These are phyloP conservation scores for Sphagnurus paluster DNA, from an alignment of 1,284 basidiomycete species.

Conservation along the genomic window DNA sequence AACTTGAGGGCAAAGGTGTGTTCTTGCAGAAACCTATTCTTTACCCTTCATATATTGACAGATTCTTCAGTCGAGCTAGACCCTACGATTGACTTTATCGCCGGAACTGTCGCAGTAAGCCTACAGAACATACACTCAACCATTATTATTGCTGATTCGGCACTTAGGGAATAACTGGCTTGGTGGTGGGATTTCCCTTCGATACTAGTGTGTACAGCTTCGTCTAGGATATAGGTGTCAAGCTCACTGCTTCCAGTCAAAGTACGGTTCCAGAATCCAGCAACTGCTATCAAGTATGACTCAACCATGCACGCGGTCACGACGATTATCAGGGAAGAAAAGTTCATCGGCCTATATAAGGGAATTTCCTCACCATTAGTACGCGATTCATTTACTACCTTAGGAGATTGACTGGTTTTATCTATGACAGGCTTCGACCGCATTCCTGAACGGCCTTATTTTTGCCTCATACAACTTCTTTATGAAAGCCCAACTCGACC, in stretches of 20 bases:
- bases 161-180: conserved; percentile 56
- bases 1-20: too few species aligned
- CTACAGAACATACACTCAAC: neutral
- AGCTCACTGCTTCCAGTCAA: conserved; percentile 50
- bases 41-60: too few species aligned
- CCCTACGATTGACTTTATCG: conserved; percentile 66
- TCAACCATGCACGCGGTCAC: conserved; percentile 62
- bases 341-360: conserved; percentile 66
- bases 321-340: conserved; percentile 69
- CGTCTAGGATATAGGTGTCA: neutral
- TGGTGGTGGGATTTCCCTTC: conserved; percentile 71
- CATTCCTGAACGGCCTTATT: conserved; percentile 73
- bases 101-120: conserved; percentile 66
- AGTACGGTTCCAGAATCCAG: conserved; percentile 71
- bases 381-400: conserved; percentile 22
- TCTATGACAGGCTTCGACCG: conserved; percentile 57
- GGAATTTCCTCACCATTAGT: conserved; percentile 75
- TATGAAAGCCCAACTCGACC: conserved; percentile 56
- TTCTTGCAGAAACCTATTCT: too few species aligned
- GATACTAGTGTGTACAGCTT: conserved; percentile 57
- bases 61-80: conserved; percentile 37
- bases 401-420: neutral
- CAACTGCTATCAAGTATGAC: conserved; percentile 52
- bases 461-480: conserved; percentile 77
- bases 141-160: neutral